Evolutionary conservation across 1,284 basidiomycete genomes (phyloP), one percentile per base, ranked within the genome.

Genomic region (Hymenochaete sp.): DNA sequence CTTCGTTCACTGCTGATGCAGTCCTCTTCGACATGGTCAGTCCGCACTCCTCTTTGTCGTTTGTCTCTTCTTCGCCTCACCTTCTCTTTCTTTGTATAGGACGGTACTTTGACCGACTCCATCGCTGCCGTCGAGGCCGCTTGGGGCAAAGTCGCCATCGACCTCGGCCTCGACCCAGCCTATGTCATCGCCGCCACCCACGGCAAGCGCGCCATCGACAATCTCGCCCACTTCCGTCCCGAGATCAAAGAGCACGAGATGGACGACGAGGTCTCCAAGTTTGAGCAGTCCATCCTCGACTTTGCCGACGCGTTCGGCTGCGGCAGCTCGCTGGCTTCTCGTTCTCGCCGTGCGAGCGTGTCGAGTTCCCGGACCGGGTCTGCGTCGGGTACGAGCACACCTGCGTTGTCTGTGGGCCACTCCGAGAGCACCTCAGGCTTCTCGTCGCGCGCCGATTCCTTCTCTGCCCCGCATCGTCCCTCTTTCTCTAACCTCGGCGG

Each of bases 61-160:
- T 19, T 26, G 32, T n/a, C 22, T 35, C 11, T 14, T 27, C 13
- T 14, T 45, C 39, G 39, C 14, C n/a, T n/a, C n/a, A n/a, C n/a
- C n/a, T 22, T 44, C 31, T 16, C 48, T 53, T 27, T 54, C 14
- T 36, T 19, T 32, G 21, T 27, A 44, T 53, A 81, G 79, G 79
- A 82, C 56, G 80, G 80, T 35, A 84, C 81, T 9, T 66, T 85
- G 45, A 84, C 82, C 43, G 80, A 85, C 58, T 83, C 80, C 22
- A 85, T 85, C 57, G 67, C 77, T 19, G 83, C 84, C 7, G 81
- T 86, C 52, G 84, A 87, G 60, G 80, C 81, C 4, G 84, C 84
- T 5, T 87, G 84, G 84, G 75, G 74, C 27, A 79, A 79, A 54
- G 82, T 87, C 41, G 83, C 84, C 2, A 66, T 66, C 35, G 79